These are phyloP conservation scores for Hanseniaspora lachancei DNA, from an alignment of 805 yeast genomes.

Conservation along the genomic window DNA sequence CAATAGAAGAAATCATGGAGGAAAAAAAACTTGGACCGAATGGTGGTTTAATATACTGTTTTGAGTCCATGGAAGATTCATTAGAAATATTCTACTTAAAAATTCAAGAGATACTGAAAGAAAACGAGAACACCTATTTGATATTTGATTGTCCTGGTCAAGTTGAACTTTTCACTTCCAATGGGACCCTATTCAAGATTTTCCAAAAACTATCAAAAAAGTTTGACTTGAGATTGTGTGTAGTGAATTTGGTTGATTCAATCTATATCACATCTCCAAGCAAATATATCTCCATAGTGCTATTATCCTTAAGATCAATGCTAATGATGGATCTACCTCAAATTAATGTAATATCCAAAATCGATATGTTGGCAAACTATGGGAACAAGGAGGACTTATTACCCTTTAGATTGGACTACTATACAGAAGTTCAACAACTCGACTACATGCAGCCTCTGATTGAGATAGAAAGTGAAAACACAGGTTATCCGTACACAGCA, in stretches of 20 bases:
- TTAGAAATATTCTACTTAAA: constrained; percentile 46
- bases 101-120: constrained; percentile 42
- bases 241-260: constrained; percentile 76
- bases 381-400: constrained; percentile 39
- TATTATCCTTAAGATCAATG: constrained; percentile 82
- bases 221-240: constrained; percentile 62
- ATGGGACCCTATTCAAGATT: constrained; percentile 54
- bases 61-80: constrained; percentile 50
- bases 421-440: constrained; percentile 85
- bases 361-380: constrained; percentile 64
- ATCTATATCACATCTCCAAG: constrained; percentile 74
- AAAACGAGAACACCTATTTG: constrained; percentile 46
- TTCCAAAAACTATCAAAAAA: constrained; percentile 52
- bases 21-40: constrained; percentile 63
- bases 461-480: constrained; percentile 50
- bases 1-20: constrained; percentile 66
- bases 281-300: constrained; percentile 68
- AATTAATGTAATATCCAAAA: constrained; percentile 80
- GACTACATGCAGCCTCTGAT: constrained; percentile 52
- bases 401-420: constrained; percentile 72
- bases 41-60: constrained; percentile 83
- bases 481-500: constrained; percentile 36
- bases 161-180: constrained; percentile 87
- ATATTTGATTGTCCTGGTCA: constrained; percentile 93
- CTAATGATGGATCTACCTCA: constrained; percentile 86